Evolutionary conservation across 805 yeast species (phyloP).

Genomic region (Suhomyces sp.): DNA sequence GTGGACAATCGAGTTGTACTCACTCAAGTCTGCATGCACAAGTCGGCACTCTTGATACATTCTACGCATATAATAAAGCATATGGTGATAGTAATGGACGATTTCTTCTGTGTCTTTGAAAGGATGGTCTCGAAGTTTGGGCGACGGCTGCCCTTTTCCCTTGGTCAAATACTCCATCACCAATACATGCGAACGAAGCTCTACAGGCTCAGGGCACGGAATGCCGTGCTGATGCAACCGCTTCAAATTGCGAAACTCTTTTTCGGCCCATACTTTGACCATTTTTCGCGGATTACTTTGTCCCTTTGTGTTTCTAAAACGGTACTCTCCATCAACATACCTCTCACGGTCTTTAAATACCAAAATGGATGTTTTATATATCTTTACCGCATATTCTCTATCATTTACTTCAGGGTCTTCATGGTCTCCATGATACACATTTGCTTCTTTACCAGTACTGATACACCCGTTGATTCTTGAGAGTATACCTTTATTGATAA

Average conservation of each 20-base stretch:
- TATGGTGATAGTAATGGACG: conserved; percentile 66
- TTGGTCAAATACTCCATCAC: conserved; percentile 87
- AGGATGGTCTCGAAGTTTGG: conserved; percentile 80
- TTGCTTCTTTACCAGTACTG: conserved; percentile 98
- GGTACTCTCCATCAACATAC: conserved; percentile 92
- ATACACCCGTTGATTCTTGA: conserved; percentile 89
- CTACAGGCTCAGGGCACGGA: conserved; percentile 92
- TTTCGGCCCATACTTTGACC: conserved; percentile 99
- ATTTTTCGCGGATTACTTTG: conserved; percentile 94
- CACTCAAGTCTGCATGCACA: conserved; percentile 96
- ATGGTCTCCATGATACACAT: conserved; percentile 73
- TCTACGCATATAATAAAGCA: conserved; percentile 80
- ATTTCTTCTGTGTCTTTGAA: conserved; percentile 67
- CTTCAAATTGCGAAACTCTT: conserved; percentile 90
- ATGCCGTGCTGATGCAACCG: conserved; percentile 75
- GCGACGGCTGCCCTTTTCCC: conserved; percentile 88
- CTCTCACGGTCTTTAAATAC: conserved; percentile 97
- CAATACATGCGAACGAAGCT: conserved; percentile 81
- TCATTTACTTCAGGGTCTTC: conserved; percentile 45
- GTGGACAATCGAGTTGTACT: conserved; percentile 89
- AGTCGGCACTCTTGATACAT: conserved; percentile 84
- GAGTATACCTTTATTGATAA: conserved; percentile 80
- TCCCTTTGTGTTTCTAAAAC: conserved; percentile 81
- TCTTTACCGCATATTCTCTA: conserved; percentile 81
- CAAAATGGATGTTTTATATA: conserved; percentile 91